Conservation (phyloP, 805 yeast species). For the Candida gorgasii region DNA sequence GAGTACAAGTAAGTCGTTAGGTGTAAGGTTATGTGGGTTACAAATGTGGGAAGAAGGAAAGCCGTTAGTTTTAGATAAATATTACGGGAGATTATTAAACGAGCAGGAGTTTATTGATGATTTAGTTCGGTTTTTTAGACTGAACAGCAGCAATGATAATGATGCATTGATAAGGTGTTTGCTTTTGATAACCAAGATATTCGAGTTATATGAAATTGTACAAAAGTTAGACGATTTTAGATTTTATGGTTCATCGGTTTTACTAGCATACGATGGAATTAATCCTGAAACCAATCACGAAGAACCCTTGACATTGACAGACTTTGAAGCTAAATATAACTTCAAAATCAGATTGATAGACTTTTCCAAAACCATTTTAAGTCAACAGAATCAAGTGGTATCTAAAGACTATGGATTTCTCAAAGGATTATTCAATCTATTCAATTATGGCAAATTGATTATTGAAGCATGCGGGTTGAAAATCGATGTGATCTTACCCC, state of each 20-base stretch:
- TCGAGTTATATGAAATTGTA: conserved; percentile 58
- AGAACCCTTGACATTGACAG: too few relatives aligned
- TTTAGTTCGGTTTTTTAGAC: conserved; percentile 61
- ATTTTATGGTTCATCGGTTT: conserved; percentile 85
- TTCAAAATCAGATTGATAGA: conserved; percentile 77
- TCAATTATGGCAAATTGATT: conserved; percentile 41
- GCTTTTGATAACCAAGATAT: conserved; percentile 65
- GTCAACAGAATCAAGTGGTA: not conserved
- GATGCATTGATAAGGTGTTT: conserved; percentile 52
- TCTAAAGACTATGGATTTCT: conserved; percentile 73
- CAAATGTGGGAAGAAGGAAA: conserved; percentile 51
- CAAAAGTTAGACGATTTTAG: conserved; percentile 68
- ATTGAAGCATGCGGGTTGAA: conserved; percentile 3
- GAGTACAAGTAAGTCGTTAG: conserved; percentile 80
- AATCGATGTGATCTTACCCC: not conserved
- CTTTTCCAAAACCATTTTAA: conserved; percentile 74
- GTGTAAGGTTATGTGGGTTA: conserved; percentile 94
- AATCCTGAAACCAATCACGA: not conserved
- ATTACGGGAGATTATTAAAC: conserved; percentile 79
- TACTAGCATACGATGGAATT: conserved; percentile 75
- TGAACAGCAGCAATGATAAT: conserved; percentile 61
- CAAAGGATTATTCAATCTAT: conserved; percentile 75
- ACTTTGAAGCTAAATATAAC: conserved; percentile 11
- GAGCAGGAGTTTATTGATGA: conserved; percentile 81
- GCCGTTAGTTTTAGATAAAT: conserved; percentile 80